Evolutionary conservation across 176 grass and related monocot species (phyloP).

Genomic region (Cenchrus fungigraminus): DNA sequence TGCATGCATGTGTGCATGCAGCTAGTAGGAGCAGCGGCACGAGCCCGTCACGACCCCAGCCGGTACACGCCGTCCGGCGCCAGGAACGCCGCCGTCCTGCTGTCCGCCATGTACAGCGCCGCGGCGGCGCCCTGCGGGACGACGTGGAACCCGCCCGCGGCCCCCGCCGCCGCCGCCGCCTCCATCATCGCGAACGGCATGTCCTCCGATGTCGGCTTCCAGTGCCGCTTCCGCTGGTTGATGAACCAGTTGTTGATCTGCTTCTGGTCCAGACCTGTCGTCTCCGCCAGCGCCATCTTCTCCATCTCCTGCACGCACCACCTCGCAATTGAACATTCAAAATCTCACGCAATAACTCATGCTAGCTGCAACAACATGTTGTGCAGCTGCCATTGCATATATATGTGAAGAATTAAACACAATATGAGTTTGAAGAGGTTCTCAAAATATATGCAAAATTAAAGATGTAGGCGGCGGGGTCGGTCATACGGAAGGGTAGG

Average conservation of each 20-base stretch:
- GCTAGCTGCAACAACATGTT: too few relatives aligned
- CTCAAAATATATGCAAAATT: not conserved
- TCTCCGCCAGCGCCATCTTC: constrained; percentile 75
- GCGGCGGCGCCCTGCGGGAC: constrained; percentile 18
- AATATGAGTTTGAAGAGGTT: not conserved
- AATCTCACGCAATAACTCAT: too few relatives aligned
- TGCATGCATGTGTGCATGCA: not conserved
- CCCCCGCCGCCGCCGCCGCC: constrained; percentile 29
- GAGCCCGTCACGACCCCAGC: constrained; percentile 50
- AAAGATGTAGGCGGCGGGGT: not conserved
- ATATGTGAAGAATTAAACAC: not conserved
- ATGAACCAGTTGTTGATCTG: constrained; percentile 99
- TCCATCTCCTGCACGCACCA: constrained; percentile 62
- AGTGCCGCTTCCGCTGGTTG: constrained; percentile 97
- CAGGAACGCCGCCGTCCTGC: constrained; percentile 27
- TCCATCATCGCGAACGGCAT: constrained; percentile 50
- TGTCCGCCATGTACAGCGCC: constrained; percentile 47
- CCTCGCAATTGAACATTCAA: too few relatives aligned
- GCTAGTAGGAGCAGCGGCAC: too few relatives aligned
- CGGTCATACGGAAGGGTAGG: constrained; percentile 77
- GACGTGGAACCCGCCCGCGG: constrained; percentile 44
- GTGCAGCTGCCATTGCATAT: not conserved
- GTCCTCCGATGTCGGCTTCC: constrained; percentile 76
- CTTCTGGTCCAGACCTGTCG: constrained; percentile 91
- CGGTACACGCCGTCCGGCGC: constrained; percentile 60